Evolutionary conservation across 2,329 filamentous ascomycete species (phyloP), one percentile per base, ranked within the genome.

Genomic region (Stylonectria norvegica): DNA sequence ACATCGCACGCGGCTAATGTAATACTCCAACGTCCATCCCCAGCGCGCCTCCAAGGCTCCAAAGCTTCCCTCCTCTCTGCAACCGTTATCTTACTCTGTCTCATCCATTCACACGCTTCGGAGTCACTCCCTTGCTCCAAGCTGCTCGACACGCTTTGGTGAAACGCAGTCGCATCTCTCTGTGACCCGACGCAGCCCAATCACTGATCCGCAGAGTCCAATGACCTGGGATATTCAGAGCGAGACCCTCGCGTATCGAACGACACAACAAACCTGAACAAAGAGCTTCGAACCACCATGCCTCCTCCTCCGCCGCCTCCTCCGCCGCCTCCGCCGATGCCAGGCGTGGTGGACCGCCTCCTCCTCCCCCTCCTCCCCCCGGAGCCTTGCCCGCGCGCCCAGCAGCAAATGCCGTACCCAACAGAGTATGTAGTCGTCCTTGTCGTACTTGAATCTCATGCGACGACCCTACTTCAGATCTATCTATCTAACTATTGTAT

Each of bases 251-350:
- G 23, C 34, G 33, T 40, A 42, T 40, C 44, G 34, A 40, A 44
- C 46, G 45, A 47, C 41, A 42, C 38, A 39, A 29, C 38, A 34
- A 46, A 20, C 40, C 40, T 35, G 30, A 32, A 16, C 20, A 20
- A 38, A 36, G 33, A 34, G 19, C 20, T 32, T 25, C 15, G 36
- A n/a, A 20, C 43, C 48, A 43, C 12, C 30, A 67, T 67, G 66
- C 67, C 63, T 49, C 58, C 81, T 37, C 82, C 83, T 46, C 85
- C 85, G 36, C 64, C 81, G 33, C 83, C 84, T 38, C 85, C 85
- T 3, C 85, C 85, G 9, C 85, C 85, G 2, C 86, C 85, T 22
- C 85, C 83, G 39, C 78, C 77, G 55, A 77, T 77, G 41, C 68
- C 65, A 31, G 81, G 78, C 58, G 76, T 52, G 83, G 81, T 43